A percentile compares a stretch with the other conserved stretches of the same genome.
Evolutionary conservation across 129 eudicot genomes (phyloP).

Genomic region (Pseudognaphalium luteoalbum): DNA sequence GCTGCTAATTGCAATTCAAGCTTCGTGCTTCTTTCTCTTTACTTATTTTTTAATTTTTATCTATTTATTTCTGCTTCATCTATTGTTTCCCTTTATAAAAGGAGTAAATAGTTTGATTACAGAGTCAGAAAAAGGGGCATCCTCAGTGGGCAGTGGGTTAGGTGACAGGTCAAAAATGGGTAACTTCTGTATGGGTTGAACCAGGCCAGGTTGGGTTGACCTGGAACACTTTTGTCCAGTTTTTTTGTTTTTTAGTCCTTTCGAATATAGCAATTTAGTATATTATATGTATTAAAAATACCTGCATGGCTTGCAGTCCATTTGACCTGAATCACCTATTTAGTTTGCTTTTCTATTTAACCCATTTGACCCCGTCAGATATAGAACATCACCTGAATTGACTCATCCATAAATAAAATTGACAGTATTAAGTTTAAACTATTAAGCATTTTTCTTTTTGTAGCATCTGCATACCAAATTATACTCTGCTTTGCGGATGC

Average conservation of each 20-base stretch:
- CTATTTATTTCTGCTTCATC: neutral
- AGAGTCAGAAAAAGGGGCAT: neutral
- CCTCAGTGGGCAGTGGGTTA: neutral
- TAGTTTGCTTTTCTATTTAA: neutral
- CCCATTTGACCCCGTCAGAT: neutral
- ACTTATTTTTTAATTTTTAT: no score
- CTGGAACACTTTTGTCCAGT: neutral
- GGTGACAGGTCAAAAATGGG: neutral
- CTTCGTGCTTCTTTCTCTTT: neutral
- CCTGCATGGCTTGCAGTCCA: neutral
- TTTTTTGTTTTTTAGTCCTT: neutral
- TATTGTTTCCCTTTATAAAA: neutral
- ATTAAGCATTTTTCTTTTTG: neutral
- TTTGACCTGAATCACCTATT: neutral
- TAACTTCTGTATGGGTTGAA: neutral
- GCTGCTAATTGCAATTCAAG: conserved; percentile 1
- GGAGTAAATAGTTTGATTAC: neutral
- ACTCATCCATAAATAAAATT: neutral
- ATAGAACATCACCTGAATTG: neutral
- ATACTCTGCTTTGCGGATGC: conserved; percentile 52
- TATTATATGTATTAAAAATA: neutral
- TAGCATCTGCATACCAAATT: conserved; percentile 65
- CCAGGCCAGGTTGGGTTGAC: neutral
- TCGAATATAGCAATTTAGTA: neutral
- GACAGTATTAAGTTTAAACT: neutral